These are phyloP conservation scores for Podosphaera fusca DNA, from an alignment of 2,329 filamentous ascomycete species.

Conservation along the genomic window DNA sequence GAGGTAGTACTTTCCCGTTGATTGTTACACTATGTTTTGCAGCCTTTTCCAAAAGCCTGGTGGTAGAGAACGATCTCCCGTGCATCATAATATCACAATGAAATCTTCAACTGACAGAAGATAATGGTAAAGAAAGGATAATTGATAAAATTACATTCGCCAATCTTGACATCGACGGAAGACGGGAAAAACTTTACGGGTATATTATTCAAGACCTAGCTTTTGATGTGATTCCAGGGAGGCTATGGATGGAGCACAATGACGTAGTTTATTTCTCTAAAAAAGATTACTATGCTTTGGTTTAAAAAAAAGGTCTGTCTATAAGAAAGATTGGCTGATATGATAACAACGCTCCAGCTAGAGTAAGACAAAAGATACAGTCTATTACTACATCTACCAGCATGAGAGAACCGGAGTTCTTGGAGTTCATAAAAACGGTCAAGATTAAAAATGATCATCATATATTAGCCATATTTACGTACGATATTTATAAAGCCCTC, in stretches of 20 bases:
- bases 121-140: constrained; percentile 18
- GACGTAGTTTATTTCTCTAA: not conserved
- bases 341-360: not conserved
- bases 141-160: not conserved
- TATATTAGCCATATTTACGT: too few species aligned
- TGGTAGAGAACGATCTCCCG: not conserved
- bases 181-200: not conserved
- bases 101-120: constrained; percentile 55
- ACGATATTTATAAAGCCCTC: too few species aligned
- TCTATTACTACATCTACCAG: not conserved
- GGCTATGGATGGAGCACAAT: not conserved
- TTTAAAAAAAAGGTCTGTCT: not conserved
- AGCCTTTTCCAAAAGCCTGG: not conserved
- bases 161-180: not conserved
- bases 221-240: not conserved
- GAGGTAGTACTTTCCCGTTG: too few species aligned
- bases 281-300: not conserved
- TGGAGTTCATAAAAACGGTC: too few species aligned
- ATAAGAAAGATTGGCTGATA: not conserved
- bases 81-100: constrained; percentile 53
- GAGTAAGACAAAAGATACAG: not conserved
- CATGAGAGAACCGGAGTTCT: too few species aligned
- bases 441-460: too few species aligned
- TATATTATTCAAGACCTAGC: not conserved
- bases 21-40: not conserved